phyloP scores from a whole-genome alignment of 129 eudicot genomes.

The sunflower (Helianthus annuus) region HanXRQr2.0-SUNRISE NC_035436.2:150029443-150029942 shows the following conservation, averaged over 20 bases:
- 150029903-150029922: slow-evolving; percentile 60
- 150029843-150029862: slow-evolving; percentile 50
- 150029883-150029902: slow-evolving; percentile 73
- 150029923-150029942: slow-evolving; percentile 88
- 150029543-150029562: not conserved
- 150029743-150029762: too few relatives aligned
- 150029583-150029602: not conserved
- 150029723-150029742: too few relatives aligned
- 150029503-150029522: slow-evolving; percentile 64
- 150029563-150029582: not conserved
- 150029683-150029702: not conserved
- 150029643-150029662: not conserved
- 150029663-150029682: not conserved
- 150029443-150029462: too few relatives aligned
- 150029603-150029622: not conserved
- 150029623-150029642: not conserved
- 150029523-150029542: slow-evolving; percentile 69
- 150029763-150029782: too few relatives aligned
- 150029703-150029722: too few relatives aligned
- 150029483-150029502: slow-evolving; percentile 66
- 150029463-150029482: slow-evolving; percentile 88
- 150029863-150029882: slow-evolving; percentile 89
- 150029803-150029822: not conserved
- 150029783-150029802: not conserved
- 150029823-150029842: not conserved